Percentiles rank a stretch among this genome's conserved stretches.
Conservation (phyloP, 768 basidiomycete species). For the Boletus tomentosulus region DNA sequence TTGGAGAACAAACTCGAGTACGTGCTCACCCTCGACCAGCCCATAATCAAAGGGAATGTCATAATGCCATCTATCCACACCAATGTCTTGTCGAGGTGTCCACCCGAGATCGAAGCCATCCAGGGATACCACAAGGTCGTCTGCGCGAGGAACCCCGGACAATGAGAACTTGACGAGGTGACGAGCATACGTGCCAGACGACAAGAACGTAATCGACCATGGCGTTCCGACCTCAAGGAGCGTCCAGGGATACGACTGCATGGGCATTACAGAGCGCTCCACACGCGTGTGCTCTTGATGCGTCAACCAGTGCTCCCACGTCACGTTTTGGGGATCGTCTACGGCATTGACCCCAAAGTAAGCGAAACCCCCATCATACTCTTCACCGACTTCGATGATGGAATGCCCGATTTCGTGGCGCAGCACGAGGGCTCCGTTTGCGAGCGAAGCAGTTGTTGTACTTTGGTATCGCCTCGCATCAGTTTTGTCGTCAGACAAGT, state of each 20-base stretch:
- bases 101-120: constrained; percentile 61
- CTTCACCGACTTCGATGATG: constrained; percentile 74
- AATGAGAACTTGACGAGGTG: constrained; percentile 68
- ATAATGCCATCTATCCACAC: constrained; percentile 75
- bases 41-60: constrained; percentile 43
- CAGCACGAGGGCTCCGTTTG: constrained; percentile 71
- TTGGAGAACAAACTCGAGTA: constrained; percentile 53
- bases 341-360: constrained; percentile 71
- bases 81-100: constrained; percentile 47
- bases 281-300: constrained; percentile 36
- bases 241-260: constrained; percentile 75
- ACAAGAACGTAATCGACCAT: constrained; percentile 58
- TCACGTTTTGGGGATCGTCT: constrained; percentile 40
- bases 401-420: constrained; percentile 81
- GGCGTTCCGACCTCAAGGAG: constrained; percentile 56
- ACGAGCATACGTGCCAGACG: constrained; percentile 59
- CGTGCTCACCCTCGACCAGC: constrained; percentile 51
- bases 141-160: constrained; percentile 56
- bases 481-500: background rate
- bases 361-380: constrained; percentile 74
- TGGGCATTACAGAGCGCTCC: constrained; percentile 70
- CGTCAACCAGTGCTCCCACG: constrained; percentile 74
- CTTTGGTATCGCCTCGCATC: constrained; percentile 32
- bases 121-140: constrained; percentile 53
- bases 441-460: constrained; percentile 68